Percentiles rank a stretch among this genome's conserved stretches.
These are phyloP conservation scores for Mycena vulgaris DNA, from an alignment of 768 basidiomycete genomes.

Conservation along the genomic window DNA sequence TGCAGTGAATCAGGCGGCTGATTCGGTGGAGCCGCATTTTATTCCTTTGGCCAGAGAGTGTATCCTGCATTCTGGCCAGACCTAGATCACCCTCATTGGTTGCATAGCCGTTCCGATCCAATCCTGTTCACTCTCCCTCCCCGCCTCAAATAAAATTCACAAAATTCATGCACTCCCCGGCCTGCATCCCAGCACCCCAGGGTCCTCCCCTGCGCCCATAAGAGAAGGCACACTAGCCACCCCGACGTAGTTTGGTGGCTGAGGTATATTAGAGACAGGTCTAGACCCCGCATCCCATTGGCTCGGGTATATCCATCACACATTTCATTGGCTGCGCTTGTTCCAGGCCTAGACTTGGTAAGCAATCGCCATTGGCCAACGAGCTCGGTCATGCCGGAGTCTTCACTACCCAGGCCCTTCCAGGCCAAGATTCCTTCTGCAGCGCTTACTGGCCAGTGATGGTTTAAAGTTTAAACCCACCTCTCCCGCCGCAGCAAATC, in stretches of 20 bases:
- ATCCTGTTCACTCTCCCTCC: background rate
- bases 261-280: constrained; percentile 21
- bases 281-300: constrained; percentile 26
- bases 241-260: background rate
- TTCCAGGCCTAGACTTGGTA: too few relatives aligned
- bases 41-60: constrained; percentile 5
- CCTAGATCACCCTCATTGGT: constrained; percentile 24
- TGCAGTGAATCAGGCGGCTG: constrained; percentile 16
- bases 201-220: background rate
- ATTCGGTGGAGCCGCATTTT: constrained; percentile 2
- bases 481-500: too few relatives aligned
- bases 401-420: too few relatives aligned
- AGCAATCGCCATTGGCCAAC: too few relatives aligned
- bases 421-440: too few relatives aligned
- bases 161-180: background rate
- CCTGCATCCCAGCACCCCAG: background rate
- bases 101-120: background rate
- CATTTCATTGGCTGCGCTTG: too few relatives aligned
- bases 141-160: background rate
- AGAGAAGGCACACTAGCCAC: background rate
- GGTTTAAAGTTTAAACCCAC: too few relatives aligned
- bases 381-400: too few relatives aligned
- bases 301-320: constrained; percentile 5
- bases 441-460: too few relatives aligned
- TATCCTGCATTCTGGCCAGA: constrained; percentile 17